These are phyloP conservation scores for Argentina anserina DNA, from an alignment of 306 rosid genomes.

Conservation along the genomic window DNA sequence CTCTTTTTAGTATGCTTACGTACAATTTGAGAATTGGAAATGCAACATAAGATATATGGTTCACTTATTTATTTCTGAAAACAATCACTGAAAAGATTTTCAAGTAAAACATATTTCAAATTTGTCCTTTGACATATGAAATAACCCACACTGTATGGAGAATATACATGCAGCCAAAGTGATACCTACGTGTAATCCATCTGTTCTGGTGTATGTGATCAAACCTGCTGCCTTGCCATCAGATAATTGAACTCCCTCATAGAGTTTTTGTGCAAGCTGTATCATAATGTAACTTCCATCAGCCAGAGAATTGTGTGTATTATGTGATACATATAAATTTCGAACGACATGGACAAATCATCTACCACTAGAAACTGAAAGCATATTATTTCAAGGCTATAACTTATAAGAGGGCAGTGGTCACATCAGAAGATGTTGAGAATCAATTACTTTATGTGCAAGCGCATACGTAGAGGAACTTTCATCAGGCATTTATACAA, in stretches of 20 bases:
- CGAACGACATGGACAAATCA: background rate
- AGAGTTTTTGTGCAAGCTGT: constrained; percentile 97
- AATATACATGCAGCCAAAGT: constrained; percentile 39
- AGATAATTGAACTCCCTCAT: constrained; percentile 85
- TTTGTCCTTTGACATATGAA: background rate
- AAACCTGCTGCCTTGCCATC: constrained; percentile 73
- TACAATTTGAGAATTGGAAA: background rate
- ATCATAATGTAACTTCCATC: constrained; percentile 28
- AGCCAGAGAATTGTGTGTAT: background rate
- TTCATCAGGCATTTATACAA: too few relatives aligned
- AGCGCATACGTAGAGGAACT: background rate
- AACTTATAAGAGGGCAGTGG: background rate
- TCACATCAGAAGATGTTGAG: background rate
- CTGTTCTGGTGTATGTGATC: constrained; percentile 87
- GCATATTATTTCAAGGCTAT: background rate
- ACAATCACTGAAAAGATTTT: background rate
- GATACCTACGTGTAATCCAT: constrained; percentile 87
- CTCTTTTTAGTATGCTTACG: background rate
- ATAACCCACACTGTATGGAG: constrained; percentile 1
- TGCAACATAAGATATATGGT: background rate
- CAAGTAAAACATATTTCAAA: background rate
- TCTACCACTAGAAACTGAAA: background rate
- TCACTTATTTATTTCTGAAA: background rate
- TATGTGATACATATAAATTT: background rate
- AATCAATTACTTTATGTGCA: background rate